Conservation (phyloP, 371 early-diverging fungal genomes). For the Apophysomyces sp. region DNA sequence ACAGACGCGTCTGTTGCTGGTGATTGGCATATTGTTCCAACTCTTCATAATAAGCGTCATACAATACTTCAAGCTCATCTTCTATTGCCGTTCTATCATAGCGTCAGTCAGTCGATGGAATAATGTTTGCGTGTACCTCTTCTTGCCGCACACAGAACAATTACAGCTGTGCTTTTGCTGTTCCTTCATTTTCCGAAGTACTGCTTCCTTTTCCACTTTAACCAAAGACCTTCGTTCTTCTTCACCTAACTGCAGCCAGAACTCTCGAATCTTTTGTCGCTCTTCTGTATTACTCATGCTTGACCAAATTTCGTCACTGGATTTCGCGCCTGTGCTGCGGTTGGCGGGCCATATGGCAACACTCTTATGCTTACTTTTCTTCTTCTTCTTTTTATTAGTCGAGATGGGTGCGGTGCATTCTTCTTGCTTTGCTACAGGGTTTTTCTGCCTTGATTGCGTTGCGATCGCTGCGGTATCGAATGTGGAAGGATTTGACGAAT, state of each 20-base stretch:
- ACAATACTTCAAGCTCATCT: conserved; percentile 86
- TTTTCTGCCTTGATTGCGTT: neutral
- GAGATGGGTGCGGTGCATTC: neutral
- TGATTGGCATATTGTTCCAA: conserved; percentile 85
- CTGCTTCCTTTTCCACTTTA: conserved; percentile 89
- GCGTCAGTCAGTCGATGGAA: neutral
- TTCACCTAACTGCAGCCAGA: conserved; percentile 87
- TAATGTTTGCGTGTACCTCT: conserved; percentile 55
- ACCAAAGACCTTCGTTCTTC: conserved; percentile 82
- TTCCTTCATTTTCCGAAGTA: conserved; percentile 89
- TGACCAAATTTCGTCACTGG: conserved; percentile 62
- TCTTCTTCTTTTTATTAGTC: conserved; percentile 5
- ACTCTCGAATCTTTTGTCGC: conserved; percentile 82
- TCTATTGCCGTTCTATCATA: conserved; percentile 80
- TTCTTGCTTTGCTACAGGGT: neutral
- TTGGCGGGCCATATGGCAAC: neutral
- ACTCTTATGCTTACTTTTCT: neutral
- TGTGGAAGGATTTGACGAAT: conserved; percentile 2
- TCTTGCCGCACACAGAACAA: conserved; percentile 89
- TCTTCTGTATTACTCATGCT: conserved; percentile 78
- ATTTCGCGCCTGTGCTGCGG: neutral
- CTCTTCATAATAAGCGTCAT: conserved; percentile 92
- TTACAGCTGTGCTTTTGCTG: conserved; percentile 90
- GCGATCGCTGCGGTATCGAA: neutral
- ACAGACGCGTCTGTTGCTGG: conserved; percentile 58